Evolutionary conservation across 805 yeast genomes (phyloP).

Genomic region (Groenewaldozyma tartarivorans): DNA sequence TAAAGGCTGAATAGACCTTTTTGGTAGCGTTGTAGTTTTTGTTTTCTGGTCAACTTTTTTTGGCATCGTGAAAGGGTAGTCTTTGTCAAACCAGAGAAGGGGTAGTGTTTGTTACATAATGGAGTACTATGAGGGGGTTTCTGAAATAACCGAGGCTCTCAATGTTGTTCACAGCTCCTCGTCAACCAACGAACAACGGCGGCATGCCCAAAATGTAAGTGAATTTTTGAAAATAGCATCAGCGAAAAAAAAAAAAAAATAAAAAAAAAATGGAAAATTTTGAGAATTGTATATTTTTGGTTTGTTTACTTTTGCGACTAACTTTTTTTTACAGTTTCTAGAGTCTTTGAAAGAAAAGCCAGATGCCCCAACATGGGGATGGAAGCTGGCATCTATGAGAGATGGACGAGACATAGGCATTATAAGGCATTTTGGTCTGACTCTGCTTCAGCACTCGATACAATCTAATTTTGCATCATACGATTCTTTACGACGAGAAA

Average conservation of each 20-base stretch:
- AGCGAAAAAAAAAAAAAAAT: too few species aligned
- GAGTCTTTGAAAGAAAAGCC: slow-evolving; percentile 68
- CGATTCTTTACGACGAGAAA: slow-evolving; percentile 47
- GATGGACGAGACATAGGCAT: slow-evolving; percentile 47
- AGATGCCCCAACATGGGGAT: slow-evolving; percentile 90
- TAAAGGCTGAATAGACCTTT: too few species aligned
- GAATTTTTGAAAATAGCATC: too few species aligned
- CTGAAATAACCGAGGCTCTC: slow-evolving; percentile 69
- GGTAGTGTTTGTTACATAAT: too few species aligned
- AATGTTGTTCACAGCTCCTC: slow-evolving; percentile 34
- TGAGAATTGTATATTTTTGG: background rate
- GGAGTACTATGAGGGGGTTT: too few species aligned
- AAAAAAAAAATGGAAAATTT: too few species aligned
- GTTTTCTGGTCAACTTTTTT: too few species aligned
- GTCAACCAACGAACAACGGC: slow-evolving; percentile 29
- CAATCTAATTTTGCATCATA: slow-evolving; percentile 44
- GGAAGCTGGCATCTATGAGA: slow-evolving; percentile 48
- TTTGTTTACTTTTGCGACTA: background rate
- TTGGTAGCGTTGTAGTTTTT: too few species aligned
- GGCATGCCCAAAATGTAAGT: slow-evolving; percentile 41
- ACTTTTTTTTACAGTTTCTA: slow-evolving; percentile 36
- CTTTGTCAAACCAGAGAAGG: too few species aligned
- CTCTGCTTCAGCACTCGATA: slow-evolving; percentile 67
- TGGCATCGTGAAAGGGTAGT: too few species aligned
- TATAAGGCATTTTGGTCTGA: slow-evolving; percentile 84